Conservation (phyloP, 345 rosid genomes). For the Eucalyptus tenuipes region DNA sequence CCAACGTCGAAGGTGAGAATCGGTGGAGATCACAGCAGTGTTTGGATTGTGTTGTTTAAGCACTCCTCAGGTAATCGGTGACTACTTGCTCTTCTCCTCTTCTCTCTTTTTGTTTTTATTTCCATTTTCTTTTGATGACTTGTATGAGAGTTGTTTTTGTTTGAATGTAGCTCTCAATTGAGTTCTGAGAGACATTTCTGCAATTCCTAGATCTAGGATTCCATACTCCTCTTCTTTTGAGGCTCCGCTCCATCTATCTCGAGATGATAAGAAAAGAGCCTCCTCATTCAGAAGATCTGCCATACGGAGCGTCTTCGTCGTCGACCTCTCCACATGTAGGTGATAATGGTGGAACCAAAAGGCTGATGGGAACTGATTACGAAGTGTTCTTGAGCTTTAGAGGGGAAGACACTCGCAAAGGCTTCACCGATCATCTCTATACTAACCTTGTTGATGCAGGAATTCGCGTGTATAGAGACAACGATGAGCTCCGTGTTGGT, state of each 20-base stretch:
- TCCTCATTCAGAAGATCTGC: background rate
- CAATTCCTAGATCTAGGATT: too few species aligned
- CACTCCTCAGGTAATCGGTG: background rate
- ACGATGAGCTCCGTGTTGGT: accelerated
- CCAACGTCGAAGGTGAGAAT: too few species aligned
- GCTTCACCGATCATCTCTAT: too few species aligned
- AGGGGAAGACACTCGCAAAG: too few species aligned
- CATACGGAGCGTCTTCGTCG: background rate
- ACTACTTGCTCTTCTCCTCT: background rate
- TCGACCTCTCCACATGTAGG: background rate
- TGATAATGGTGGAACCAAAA: too few species aligned
- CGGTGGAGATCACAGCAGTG: background rate
- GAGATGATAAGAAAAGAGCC: background rate
- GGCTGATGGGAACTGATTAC: accelerated
- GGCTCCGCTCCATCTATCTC: background rate
- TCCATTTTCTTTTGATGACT: background rate
- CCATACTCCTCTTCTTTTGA: too few species aligned
- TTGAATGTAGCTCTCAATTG: too few species aligned
- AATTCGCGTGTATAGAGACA: too few species aligned
- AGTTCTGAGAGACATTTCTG: too few species aligned
- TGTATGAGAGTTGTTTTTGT: background rate
- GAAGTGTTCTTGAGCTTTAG: too few species aligned
- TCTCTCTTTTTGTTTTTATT: background rate
- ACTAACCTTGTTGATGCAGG: too few species aligned
- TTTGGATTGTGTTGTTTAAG: background rate